phyloP scores from a whole-genome alignment of 2,329 filamentous ascomycete genomes.

The Colletotrichum abscissum region DNA sequence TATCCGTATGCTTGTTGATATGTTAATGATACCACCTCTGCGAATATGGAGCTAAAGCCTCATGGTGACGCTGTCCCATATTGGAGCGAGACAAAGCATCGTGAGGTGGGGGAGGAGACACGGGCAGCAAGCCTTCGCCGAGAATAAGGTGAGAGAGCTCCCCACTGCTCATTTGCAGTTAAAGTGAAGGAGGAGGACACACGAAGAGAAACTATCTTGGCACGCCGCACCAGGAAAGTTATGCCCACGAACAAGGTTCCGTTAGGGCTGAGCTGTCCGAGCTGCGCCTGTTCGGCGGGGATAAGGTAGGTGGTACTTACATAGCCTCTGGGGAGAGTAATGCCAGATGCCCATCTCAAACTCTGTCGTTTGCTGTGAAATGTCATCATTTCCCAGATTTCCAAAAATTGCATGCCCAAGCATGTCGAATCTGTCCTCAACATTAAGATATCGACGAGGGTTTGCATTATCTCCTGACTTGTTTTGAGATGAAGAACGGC shows the following conservation, averaged over 20 bases:
- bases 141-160: constrained; percentile 17
- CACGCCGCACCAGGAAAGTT: constrained; percentile 5
- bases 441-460: neutral
- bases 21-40: neutral
- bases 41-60: neutral
- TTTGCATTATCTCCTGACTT: neutral
- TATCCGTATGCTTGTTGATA: neutral
- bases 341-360: neutral
- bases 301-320: neutral
- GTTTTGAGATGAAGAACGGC: neutral
- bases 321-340: neutral
- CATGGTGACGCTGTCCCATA: neutral
- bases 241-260: constrained; percentile 14
- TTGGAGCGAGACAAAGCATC: neutral
- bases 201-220: neutral
- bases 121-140: neutral
- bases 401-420: neutral
- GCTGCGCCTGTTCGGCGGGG: constrained; percentile 11
- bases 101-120: constrained; percentile 6
- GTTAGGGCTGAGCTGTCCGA: constrained; percentile 31
- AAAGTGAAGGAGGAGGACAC: neutral
- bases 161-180: neutral
- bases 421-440: neutral
- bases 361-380: neutral
- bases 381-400: neutral